phyloP scores from a whole-genome alignment of 495 filamentous ascomycete species.

The Cryomyces minteri region DNA sequence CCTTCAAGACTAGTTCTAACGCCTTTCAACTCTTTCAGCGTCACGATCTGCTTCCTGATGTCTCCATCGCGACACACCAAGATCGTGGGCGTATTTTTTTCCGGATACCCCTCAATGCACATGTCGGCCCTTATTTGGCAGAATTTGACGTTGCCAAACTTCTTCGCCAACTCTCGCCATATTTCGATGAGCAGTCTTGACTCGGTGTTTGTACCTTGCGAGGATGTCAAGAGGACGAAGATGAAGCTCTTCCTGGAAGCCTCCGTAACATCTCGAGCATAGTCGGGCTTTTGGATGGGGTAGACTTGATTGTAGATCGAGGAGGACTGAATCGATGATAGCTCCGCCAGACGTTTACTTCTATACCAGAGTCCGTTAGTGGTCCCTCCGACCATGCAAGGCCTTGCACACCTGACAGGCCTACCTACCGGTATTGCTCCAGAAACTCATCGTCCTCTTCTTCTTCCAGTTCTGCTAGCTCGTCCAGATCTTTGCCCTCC shows the following conservation, averaged over 20 bases:
- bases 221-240: conserved; percentile 70
- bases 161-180: conserved; percentile 68
- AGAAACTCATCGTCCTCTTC: conserved; percentile 87
- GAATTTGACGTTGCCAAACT: conserved; percentile 91
- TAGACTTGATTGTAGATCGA: conserved; percentile 78
- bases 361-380: conserved; percentile 15
- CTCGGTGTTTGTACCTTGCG: conserved; percentile 58
- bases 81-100: conserved; percentile 86
- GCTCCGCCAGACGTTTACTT: conserved; percentile 65
- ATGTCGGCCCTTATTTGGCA: conserved; percentile 85
- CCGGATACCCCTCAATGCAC: conserved; percentile 94
- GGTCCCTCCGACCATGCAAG: not conserved
- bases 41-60: conserved; percentile 76
- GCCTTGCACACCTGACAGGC: not conserved
- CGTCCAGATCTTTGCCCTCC: conserved; percentile 83
- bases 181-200: conserved; percentile 64
- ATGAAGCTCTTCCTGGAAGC: conserved; percentile 57
- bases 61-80: conserved; percentile 83
- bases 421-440: conserved; percentile 47
- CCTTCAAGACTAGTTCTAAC: conserved; percentile 45
- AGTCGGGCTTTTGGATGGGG: conserved; percentile 85
- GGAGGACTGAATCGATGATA: conserved; percentile 52
- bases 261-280: conserved; percentile 79
- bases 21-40: conserved; percentile 60
- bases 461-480: conserved; percentile 85